These are phyloP conservation scores for Claviceps purpurea DNA, from an alignment of 2,329 filamentous ascomycete genomes.

Conservation along the genomic window DNA sequence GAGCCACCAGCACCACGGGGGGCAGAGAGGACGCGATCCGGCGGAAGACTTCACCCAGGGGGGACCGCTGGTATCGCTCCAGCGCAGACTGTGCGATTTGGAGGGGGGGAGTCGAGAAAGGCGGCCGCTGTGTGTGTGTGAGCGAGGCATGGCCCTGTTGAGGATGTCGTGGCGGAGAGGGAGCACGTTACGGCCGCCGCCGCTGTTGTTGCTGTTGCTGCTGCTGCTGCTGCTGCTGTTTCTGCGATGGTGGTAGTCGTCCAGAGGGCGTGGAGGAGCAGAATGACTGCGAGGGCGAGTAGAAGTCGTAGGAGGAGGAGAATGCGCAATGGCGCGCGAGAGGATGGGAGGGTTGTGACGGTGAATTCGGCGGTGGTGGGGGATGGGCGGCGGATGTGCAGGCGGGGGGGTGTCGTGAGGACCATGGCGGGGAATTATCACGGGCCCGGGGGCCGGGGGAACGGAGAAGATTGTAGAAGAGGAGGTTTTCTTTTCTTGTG, in stretches of 20 bases:
- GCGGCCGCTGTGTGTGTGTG: neutral
- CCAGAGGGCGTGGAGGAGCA: conserved; percentile 39
- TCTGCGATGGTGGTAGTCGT: conserved; percentile 8
- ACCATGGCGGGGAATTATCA: too few relatives aligned
- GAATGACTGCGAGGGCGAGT: conserved; percentile 26
- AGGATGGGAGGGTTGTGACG: conserved; percentile 62
- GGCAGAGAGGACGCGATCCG: conserved; percentile 22
- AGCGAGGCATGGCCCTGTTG: neutral
- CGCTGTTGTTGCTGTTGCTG: neutral
- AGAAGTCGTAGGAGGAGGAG: conserved; percentile 26
- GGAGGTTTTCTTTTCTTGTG: neutral
- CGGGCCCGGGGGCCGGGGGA: conserved; percentile 40
- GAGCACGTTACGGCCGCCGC: conserved; percentile 1
- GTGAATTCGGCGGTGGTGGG: conserved; percentile 87
- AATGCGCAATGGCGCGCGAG: conserved; percentile 33
- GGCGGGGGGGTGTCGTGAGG: conserved; percentile 38
- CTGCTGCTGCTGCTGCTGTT: neutral
- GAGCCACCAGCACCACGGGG: conserved; percentile 20
- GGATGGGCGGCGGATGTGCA: conserved; percentile 56
- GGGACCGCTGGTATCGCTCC: conserved; percentile 15
- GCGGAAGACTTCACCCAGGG: conserved; percentile 19
- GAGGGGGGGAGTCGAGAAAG: neutral
- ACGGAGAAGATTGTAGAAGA: neutral
- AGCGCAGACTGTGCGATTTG: conserved; percentile 6
- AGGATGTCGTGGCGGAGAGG: conserved; percentile 5